Evolutionary conservation across 192 early-diverging fungal genomes (phyloP).

Genomic region (Entophlyctis luteolus): DNA sequence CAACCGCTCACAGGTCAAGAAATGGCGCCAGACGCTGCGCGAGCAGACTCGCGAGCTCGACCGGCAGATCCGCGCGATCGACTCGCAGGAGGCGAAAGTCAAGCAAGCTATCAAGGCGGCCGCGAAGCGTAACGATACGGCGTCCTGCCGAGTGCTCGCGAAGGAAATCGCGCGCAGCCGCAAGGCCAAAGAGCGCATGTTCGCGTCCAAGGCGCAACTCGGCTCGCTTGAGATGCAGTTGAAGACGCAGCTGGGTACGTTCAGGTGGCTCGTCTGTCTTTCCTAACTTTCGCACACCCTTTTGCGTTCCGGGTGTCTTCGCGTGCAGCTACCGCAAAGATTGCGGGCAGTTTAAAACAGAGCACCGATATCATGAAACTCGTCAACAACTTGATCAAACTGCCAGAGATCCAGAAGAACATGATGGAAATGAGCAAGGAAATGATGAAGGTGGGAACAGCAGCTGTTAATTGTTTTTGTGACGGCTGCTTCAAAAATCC

Average conservation of each 20-base stretch:
- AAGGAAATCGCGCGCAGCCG: slow-evolving; percentile 77
- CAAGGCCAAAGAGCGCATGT: slow-evolving; percentile 74
- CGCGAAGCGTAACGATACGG: slow-evolving; percentile 81
- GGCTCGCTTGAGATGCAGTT: slow-evolving; percentile 88
- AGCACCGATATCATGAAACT: slow-evolving; percentile 85
- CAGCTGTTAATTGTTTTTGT: neutral
- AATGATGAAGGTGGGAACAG: slow-evolving; percentile 80
- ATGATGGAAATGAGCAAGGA: slow-evolving; percentile 93
- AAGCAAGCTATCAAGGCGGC: slow-evolving; percentile 74
- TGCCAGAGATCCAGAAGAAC: slow-evolving; percentile 76
- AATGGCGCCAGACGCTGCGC: slow-evolving; percentile 83
- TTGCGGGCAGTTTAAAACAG: slow-evolving; percentile 82
- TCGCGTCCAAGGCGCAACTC: slow-evolving; percentile 87
- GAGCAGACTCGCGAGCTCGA: slow-evolving; percentile 84
- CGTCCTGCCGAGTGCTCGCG: slow-evolving; percentile 59
- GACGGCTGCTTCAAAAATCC: neutral
- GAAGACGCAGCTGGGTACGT: slow-evolving; percentile 77
- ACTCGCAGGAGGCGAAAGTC: slow-evolving; percentile 79
- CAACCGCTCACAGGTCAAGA: slow-evolving; percentile 65
- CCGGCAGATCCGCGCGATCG: slow-evolving; percentile 72
- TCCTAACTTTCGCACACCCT: neutral
- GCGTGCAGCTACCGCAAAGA: slow-evolving; percentile 72
- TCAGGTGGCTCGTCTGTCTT: neutral
- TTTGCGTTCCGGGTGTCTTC: neutral
- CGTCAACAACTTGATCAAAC: slow-evolving; percentile 80